Evolutionary conservation across 192 early-diverging fungal genomes (phyloP), one percentile per base, ranked within the genome.

Genomic region (Mortierella hygrophila): DNA sequence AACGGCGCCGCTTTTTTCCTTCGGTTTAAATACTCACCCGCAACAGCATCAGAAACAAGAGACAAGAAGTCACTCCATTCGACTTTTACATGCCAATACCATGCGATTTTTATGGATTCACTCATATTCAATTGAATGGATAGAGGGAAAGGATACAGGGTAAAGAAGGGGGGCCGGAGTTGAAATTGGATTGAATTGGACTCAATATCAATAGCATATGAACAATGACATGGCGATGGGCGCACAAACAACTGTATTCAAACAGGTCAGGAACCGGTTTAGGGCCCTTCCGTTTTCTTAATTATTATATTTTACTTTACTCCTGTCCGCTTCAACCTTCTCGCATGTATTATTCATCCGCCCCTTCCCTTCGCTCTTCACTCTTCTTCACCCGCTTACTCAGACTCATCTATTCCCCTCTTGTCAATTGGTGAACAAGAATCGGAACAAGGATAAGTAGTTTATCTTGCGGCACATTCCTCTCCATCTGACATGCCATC

Each of bases 341-440:
- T 65, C 60, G 60, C 60, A 32, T 65, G 29, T 65, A 65, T 65
- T 65, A 65, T 65, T 65, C 60, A 65, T 65, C 60, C 60, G 60
- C 26, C n/a, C 57, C 7, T n/a, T 60, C n/a, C n/a, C 44, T 46
- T 46, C 44, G 13, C 44, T 46, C 44, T 46, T 60, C 11, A 29
- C 60, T 65, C 29, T 65, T 32, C 2, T 1, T 65, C 8, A 32
- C 29, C 8, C 29, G 32, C 60, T 57, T 23, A 57, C 23, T 65
- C 26, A 35, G 26, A 10, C 6, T 23, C 20, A 52, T 52, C 49
- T 21, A 18, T 52, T 3, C 49, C 49, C 18, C 49, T 40, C 38
- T 40, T 40, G 38, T 40, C 38, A 40, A 6, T 40, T 40, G 38
- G 38, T 40, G 38, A 40, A 40, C 38, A 40, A 52, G 15, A 52